A percentile compares a stretch with the other conserved stretches of the same genome.
phyloP scores from a whole-genome alignment of 2,329 filamentous ascomycete genomes.

The Diplocarpon rosae region DNA sequence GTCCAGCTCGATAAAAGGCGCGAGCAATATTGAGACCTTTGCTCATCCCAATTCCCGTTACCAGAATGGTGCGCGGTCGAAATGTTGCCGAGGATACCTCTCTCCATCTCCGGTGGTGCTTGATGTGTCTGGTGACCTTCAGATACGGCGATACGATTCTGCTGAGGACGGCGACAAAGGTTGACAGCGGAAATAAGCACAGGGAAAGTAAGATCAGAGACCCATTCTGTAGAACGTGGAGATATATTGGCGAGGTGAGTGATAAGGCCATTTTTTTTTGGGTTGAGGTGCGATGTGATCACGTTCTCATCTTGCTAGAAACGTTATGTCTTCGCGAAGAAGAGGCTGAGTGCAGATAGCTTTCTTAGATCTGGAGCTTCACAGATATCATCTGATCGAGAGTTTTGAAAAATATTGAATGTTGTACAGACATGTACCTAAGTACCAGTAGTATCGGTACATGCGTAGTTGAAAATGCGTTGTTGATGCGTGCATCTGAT shows the following conservation, averaged over 20 bases:
- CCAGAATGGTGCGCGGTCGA: conserved; percentile 42
- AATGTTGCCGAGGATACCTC: conserved; percentile 16
- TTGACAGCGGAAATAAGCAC: conserved; percentile 17
- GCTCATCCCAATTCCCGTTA: conserved; percentile 63
- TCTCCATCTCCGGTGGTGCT: conserved; percentile 15
- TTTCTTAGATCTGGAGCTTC: too few relatives aligned
- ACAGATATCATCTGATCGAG: too few relatives aligned
- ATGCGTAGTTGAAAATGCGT: neutral
- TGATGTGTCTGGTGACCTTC: conserved; percentile 7
- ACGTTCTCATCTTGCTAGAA: neutral
- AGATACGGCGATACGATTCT: conserved; percentile 12
- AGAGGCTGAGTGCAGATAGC: too few relatives aligned
- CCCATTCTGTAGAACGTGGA: conserved; percentile 37
- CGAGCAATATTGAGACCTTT: conserved; percentile 59
- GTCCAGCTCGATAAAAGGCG: conserved; percentile 50
- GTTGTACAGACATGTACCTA: too few relatives aligned
- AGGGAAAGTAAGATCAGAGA: conserved; percentile 30
- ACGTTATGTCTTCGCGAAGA: neutral
- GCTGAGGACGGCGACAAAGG: conserved; percentile 12
- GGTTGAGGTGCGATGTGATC: too few relatives aligned
- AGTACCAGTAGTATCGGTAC: too few relatives aligned
- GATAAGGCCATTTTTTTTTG: conserved; percentile 9
- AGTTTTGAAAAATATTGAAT: too few relatives aligned
- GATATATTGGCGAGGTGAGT: conserved; percentile 10
- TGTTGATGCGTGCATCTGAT: neutral